phyloP scores from a whole-genome alignment of 768 basidiomycete species.

The Lanmaoa pseudosensibilis region DNA sequence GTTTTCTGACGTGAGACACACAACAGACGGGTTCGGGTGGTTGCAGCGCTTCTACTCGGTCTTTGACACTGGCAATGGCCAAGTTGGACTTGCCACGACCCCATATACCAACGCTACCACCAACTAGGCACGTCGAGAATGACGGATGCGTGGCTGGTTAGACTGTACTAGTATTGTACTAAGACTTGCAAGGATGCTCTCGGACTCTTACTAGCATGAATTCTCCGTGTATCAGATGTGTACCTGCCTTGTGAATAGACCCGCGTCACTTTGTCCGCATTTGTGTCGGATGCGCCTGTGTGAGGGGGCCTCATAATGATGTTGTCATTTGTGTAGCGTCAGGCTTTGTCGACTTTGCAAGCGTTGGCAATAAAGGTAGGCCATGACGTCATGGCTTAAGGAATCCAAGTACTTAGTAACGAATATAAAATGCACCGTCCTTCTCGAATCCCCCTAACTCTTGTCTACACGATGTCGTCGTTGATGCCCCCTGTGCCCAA shows the following conservation, averaged over 20 bases:
- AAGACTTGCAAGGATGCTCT: not conserved
- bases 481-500: slow-evolving; percentile 21
- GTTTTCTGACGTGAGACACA: not conserved
- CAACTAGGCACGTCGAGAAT: slow-evolving; percentile 26
- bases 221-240: not conserved
- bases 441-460: not conserved
- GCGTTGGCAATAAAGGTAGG: not conserved
- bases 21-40: slow-evolving; percentile 54
- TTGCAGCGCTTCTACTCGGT: slow-evolving; percentile 62
- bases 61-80: slow-evolving; percentile 39
- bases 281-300: not conserved
- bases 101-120: slow-evolving; percentile 45
- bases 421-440: not conserved
- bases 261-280: not conserved
- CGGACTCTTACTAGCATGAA: not conserved
- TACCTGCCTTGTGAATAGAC: not conserved
- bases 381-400: not conserved
- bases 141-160: not conserved
- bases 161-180: not conserved
- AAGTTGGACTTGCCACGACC: slow-evolving; percentile 30
- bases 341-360: not conserved
- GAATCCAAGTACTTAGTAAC: no score
- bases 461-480: slow-evolving; percentile 2
- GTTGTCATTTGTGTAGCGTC: no score
- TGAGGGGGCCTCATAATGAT: no score